phyloP scores from a whole-genome alignment of 306 rosid species.

The Inga oerstediana region DNA sequence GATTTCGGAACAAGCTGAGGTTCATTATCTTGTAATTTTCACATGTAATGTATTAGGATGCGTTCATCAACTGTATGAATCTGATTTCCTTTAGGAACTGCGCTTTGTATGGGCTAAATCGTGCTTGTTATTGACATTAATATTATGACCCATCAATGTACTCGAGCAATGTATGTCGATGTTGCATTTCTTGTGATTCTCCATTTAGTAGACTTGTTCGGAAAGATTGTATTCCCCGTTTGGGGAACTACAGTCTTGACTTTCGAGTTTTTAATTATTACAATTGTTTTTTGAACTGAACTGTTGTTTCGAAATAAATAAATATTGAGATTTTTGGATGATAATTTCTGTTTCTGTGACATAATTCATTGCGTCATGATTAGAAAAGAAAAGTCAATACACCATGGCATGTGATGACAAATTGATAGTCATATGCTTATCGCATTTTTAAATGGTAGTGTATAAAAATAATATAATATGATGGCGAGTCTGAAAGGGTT shows the following conservation, averaged over 20 bases:
- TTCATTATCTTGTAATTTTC: slow-evolving; percentile 32
- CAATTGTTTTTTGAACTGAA: neutral
- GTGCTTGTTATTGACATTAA: slow-evolving; percentile 24
- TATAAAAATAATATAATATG: neutral
- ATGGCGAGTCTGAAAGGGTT: neutral
- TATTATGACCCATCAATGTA: slow-evolving; percentile 20
- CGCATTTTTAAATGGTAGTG: neutral
- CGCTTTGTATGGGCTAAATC: slow-evolving; percentile 33
- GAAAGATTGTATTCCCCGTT: neutral
- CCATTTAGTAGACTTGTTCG: neutral
- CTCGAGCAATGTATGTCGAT: slow-evolving; percentile 32
- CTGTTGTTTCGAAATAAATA: neutral
- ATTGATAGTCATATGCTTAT: neutral
- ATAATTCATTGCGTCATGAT: neutral
- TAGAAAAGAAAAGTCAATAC: neutral
- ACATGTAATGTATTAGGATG: slow-evolving; percentile 35
- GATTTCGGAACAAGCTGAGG: slow-evolving; percentile 69
- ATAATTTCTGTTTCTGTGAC: neutral
- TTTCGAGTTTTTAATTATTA: neutral
- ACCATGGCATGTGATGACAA: neutral
- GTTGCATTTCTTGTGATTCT: slow-evolving; percentile 6
- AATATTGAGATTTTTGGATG: neutral
- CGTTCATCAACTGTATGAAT: slow-evolving; percentile 38
- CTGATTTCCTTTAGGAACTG: slow-evolving; percentile 40
- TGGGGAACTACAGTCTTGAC: neutral